Evolutionary conservation across 176 grass and related monocot genomes (phyloP).

Genomic region (Pharus latifolius): DNA sequence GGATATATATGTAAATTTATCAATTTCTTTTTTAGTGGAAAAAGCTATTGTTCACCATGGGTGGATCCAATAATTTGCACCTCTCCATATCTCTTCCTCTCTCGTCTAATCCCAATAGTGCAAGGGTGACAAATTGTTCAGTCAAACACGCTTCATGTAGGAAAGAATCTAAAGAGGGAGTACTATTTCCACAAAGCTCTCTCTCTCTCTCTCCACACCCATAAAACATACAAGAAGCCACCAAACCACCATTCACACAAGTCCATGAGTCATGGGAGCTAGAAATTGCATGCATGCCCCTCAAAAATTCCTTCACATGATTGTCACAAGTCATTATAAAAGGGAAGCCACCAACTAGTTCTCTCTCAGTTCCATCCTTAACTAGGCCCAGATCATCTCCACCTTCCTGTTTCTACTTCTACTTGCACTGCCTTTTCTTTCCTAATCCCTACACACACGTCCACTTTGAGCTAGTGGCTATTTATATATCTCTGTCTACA

Average conservation of each 20-base stretch:
- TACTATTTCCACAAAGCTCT: conserved; percentile 43
- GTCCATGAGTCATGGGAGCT: conserved; percentile 11
- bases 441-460: conserved; percentile 1
- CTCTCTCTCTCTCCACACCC: conserved; percentile 19
- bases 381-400: background rate
- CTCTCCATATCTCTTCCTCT: conserved; percentile 11
- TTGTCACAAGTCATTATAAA: conserved; percentile 55
- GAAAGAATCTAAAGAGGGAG: conserved; percentile 73
- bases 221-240: conserved; percentile 19
- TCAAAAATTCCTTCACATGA: conserved; percentile 38
- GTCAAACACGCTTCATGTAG: conserved; percentile 98
- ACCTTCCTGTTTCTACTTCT: background rate
- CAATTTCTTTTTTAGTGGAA: background rate
- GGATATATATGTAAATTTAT: background rate
- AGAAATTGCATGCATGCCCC: conserved; percentile 25
- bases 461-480: conserved; percentile 18
- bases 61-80: conserved; percentile 37
- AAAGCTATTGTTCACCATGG: conserved; percentile 6
- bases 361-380: conserved; percentile 31
- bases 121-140: conserved; percentile 76
- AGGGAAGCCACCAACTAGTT: conserved; percentile 24
- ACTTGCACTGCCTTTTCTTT: background rate
- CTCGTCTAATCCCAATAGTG: conserved; percentile 61
- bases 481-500: conserved; percentile 24
- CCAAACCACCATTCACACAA: conserved; percentile 10